Conservation (phyloP, 2,329 filamentous ascomycete genomes). For the Didymella keratinophila region DNA sequence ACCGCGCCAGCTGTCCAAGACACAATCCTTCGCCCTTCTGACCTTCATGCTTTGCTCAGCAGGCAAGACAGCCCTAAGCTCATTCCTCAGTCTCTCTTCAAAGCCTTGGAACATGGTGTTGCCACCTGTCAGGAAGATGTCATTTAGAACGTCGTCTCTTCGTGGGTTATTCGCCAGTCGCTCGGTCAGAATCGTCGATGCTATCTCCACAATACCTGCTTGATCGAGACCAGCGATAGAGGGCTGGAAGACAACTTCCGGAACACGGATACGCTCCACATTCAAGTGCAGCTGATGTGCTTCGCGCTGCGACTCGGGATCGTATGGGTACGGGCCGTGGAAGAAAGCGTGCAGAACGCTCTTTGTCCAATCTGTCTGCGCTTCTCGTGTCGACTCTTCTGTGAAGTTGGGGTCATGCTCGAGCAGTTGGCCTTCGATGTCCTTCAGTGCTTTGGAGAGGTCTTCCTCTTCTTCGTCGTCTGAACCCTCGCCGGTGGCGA, state of each 20-base stretch:
- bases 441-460: slow-evolving; percentile 74
- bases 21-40: slow-evolving; percentile 75
- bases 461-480: slow-evolving; percentile 96
- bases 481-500: slow-evolving; percentile 80
- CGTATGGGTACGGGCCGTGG: slow-evolving; percentile 85
- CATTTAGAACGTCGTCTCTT: slow-evolving; percentile 75
- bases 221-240: slow-evolving; percentile 92
- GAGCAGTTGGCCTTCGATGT: slow-evolving; percentile 83
- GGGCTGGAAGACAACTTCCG: slow-evolving; percentile 92
- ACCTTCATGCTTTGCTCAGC: slow-evolving; percentile 72
- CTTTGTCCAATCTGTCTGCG: slow-evolving; percentile 95
- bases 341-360: slow-evolving; percentile 88
- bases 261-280: slow-evolving; percentile 92
- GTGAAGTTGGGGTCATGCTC: slow-evolving; percentile 87
- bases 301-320: slow-evolving; percentile 79
- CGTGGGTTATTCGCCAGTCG: slow-evolving; percentile 68
- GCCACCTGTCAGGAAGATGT: slow-evolving; percentile 95
- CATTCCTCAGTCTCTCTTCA: slow-evolving; percentile 80
- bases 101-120: slow-evolving; percentile 87
- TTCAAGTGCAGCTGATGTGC: slow-evolving; percentile 92
- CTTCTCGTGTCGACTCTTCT: slow-evolving; percentile 89
- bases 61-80: slow-evolving; percentile 74
- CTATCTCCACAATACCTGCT: slow-evolving; percentile 90
- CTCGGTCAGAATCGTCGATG: slow-evolving; percentile 86
- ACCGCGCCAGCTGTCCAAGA: slow-evolving; percentile 92